Evolutionary conservation across 805 yeast genomes (phyloP).

Genomic region (Ogataea henricii): DNA sequence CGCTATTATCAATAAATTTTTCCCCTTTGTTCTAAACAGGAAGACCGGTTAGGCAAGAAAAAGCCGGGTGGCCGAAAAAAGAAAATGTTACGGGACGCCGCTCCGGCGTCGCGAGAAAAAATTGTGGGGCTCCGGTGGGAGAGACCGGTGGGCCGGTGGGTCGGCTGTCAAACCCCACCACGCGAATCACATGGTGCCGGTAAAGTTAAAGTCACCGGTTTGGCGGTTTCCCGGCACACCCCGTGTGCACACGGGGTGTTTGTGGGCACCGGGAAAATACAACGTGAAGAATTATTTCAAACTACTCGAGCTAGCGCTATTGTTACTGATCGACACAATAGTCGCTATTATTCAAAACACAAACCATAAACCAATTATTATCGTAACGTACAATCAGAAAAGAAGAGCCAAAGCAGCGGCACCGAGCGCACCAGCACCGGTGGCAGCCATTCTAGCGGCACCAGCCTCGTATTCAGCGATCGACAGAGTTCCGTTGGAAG

Average conservation of each 20-base stretch:
- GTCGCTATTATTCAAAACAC: not conserved
- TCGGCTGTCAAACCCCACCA: too few species aligned
- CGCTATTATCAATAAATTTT: not conserved
- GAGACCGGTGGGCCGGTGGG: too few species aligned
- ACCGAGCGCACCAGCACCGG: constrained; percentile 32
- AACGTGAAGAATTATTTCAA: not conserved
- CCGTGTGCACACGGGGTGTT: too few species aligned
- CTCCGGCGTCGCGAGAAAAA: not conserved
- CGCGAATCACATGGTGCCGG: too few species aligned
- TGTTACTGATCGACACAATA: too few species aligned
- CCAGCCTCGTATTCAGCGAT: constrained; percentile 23
- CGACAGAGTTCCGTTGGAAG: constrained; percentile 15
- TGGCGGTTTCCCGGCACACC: too few species aligned
- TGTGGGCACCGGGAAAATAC: too few species aligned
- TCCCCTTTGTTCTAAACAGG: constrained; percentile 7
- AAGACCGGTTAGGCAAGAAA: not conserved
- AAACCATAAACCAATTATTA: constrained; percentile 4
- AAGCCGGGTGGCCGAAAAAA: constrained; percentile 1
- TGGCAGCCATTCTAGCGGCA: constrained; percentile 18
- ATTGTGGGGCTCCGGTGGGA: not conserved
- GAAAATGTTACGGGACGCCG: not conserved
- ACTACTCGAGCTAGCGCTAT: too few species aligned
- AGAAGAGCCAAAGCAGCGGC: constrained; percentile 34
- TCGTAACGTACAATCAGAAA: constrained; percentile 15
- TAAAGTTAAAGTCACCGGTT: too few species aligned